Evolutionary conservation across 306 rosid species (phyloP), one percentile per base, ranked within the genome.

Genomic region (Lathyrus oleraceus): DNA sequence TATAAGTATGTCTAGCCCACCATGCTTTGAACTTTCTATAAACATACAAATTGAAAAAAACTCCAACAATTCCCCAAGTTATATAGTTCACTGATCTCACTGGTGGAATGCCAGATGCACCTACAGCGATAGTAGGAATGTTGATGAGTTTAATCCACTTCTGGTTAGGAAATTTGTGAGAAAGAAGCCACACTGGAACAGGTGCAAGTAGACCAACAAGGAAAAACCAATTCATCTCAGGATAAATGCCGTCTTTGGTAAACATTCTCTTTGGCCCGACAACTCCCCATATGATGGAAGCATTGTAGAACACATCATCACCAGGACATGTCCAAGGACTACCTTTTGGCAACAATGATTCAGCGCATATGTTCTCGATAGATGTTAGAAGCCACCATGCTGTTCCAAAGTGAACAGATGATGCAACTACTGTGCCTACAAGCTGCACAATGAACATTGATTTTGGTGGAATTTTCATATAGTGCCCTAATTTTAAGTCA

Each of bases 271-370:
- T 36, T 1, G 94, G 94, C 5, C 96, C 91, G 4, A 87, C 73
- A 0, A 87, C 75, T 5, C 96, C 93, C 93, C 96, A 90, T 27
- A 87, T 87, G 23, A 90, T 79, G 2, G 96, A 90, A 27, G 96
- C 96, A 30, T 84, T 81, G 78, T 82, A 90, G 39, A 85, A 82
- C 10, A 90, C 89, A 13, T 84, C 80, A 6, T 81, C 85, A 0
- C 83, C 81, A 0, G 94, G 91, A 60, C 94, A 87, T 12, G 91
- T 90, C 91, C 94, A 90, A 3, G 94, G 89, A 70, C 96, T 90
- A 5, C 86, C 88, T n/a, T 32, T 74, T 0, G 88, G 84, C 32
- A 87, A 61, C 21, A 69, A 21, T 1, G 32, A 1, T 16, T 52
- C 32, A 52, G 85, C 71, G 30, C 91, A 90, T 1, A 87, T 83